Conservation (phyloP, 345 rosid species). For the Gossypium turneri region DNA sequence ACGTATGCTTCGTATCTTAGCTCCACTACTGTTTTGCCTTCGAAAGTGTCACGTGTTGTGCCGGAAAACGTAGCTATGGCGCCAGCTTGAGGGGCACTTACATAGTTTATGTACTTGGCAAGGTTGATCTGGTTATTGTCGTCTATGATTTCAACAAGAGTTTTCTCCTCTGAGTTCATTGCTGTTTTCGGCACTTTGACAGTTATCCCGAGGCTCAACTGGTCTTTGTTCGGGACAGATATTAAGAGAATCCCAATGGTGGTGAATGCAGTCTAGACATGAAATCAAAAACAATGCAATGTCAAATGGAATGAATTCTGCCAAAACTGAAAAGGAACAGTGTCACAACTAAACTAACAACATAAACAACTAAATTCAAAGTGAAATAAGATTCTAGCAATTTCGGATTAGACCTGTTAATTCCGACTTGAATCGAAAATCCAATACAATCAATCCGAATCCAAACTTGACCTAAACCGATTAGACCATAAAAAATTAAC, state of each 20-base stretch:
- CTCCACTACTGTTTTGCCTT: conserved; percentile 75
- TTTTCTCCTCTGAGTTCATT: conserved; percentile 55
- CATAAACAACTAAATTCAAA: not conserved
- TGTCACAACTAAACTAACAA: not conserved
- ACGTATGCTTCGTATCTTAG: conserved; percentile 82
- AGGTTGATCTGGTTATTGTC: conserved; percentile 50
- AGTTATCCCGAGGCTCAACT: not conserved
- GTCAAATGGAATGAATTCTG: not conserved
- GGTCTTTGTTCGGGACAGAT: not conserved
- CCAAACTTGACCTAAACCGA: too few species aligned
- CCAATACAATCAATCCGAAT: too few species aligned
- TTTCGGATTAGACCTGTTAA: too few species aligned
- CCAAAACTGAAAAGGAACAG: not conserved
- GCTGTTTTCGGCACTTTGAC: not conserved
- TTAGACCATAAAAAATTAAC: too few species aligned
- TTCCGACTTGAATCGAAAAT: not conserved
- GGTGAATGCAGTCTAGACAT: not conserved
- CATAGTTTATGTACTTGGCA: conserved; percentile 55
- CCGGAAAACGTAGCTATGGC: conserved; percentile 75
- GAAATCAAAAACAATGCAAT: not conserved
- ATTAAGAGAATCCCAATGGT: not conserved
- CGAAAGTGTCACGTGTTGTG: conserved; percentile 70
- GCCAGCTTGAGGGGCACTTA: conserved; percentile 65
- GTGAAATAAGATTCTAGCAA: not conserved
- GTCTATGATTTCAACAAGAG: conserved; percentile 59